Conservation (phyloP, 75 land plant species). For the Sequoiadendron giganteum region DNA sequence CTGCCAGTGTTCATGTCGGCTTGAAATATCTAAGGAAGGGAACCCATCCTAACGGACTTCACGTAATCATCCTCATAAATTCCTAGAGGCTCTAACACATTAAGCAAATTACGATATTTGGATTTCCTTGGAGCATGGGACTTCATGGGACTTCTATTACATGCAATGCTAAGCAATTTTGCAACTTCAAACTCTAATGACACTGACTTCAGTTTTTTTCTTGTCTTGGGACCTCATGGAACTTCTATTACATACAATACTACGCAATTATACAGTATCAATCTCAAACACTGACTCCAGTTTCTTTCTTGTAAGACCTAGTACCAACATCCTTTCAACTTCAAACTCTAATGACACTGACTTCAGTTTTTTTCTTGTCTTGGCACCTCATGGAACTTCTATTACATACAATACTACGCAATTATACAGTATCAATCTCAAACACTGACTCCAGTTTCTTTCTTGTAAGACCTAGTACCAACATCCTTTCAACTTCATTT, state of each 20-base stretch:
- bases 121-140: neutral
- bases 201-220: too few species aligned
- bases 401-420: neutral
- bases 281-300: neutral
- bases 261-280: neutral
- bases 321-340: neutral
- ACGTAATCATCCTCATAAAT: neutral
- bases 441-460: neutral
- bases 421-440: neutral
- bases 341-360: too few species aligned
- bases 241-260: neutral
- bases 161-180: too few species aligned
- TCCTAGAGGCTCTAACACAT: neutral
- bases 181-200: too few species aligned
- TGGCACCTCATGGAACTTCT: neutral
- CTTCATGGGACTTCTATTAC: too few species aligned
- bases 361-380: too few species aligned
- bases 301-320: neutral
- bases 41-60: constrained; percentile 1
- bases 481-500: neutral
- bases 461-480: constrained; percentile 2
- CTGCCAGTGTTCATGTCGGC: constrained; percentile 89
- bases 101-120: neutral
- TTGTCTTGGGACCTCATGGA: neutral
- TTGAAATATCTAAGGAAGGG: constrained; percentile 33